Evolutionary conservation across 2,329 filamentous ascomycete species (phyloP), one percentile per base, ranked within the genome.

Genomic region (Calonectria hawksworthii): DNA sequence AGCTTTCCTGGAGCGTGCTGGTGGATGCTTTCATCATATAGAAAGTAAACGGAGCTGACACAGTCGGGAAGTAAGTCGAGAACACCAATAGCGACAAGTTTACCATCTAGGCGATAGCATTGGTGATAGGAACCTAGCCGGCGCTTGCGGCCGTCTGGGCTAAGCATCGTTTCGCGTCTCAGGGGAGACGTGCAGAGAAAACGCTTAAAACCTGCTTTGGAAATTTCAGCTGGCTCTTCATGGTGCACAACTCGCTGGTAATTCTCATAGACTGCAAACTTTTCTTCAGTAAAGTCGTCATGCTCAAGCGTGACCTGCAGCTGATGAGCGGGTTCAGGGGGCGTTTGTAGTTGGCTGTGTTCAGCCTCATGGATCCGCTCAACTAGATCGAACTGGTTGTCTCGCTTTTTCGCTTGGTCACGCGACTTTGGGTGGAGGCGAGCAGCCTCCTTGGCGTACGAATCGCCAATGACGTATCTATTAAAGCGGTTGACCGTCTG

Each of bases 31-130:
- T 93, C 92, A 80, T 96, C 91, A 81, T 97, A 97, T 75, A 97
- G 86, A 82, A 97, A 95, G 85, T 97, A 97, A 14, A 97, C 95
- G 6, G 93, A 93, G 79, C 94, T 96, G 65, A 97, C 93, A 77
- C 92, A 93, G 73, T 95, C 88, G 0, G 95, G 95, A 1, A 97
- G 87, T 11, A 97, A 87, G 82, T 97, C 95, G 7, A 97, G 86
- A 1, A 97, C 93, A 0, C 93, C 93, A 76, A 97, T 90, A 2
- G 95, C 95, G 30, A 96, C 91, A 18, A 97, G 87, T 65, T 91
- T 89, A 28, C 94, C 94, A 80, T 97, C 94, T 3, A 97, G 87
- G 36, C 94, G 90, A 82, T 96, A 96, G 85, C 94, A 96, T 82
- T 96, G 94, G 80, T 97, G 95, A 79, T 92, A 96, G 2, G 94